A percentile compares a stretch with the other conserved stretches of the same genome.
These are phyloP conservation scores for Boletus pseudopeckii DNA, from an alignment of 768 basidiomycete genomes.

Conservation along the genomic window DNA sequence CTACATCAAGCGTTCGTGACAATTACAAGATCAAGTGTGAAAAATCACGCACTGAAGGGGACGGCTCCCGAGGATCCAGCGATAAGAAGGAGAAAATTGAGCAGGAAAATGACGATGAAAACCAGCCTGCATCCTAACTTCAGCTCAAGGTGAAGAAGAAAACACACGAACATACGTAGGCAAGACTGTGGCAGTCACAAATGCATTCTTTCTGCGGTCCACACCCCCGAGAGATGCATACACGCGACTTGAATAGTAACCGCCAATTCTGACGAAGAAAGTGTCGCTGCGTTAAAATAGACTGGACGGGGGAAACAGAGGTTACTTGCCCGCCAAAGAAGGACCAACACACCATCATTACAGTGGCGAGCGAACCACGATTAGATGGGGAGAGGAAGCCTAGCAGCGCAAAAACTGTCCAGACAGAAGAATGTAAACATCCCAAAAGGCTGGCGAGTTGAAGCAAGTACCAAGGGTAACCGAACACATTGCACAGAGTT, in stretches of 20 bases:
- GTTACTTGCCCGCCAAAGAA: slow-evolving; percentile 74
- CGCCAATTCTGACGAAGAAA: slow-evolving; percentile 58
- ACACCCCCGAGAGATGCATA: slow-evolving; percentile 73
- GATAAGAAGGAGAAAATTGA: slow-evolving; percentile 84
- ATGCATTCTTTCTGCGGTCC: slow-evolving; percentile 76
- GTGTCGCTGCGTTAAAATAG: not conserved
- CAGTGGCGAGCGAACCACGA: slow-evolving; percentile 86
- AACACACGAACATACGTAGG: slow-evolving; percentile 60
- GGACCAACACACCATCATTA: slow-evolving; percentile 72
- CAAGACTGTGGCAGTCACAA: slow-evolving; percentile 83
- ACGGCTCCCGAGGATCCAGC: slow-evolving; percentile 93
- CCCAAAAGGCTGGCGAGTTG: not conserved
- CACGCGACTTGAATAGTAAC: slow-evolving; percentile 82
- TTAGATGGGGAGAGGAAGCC: slow-evolving; percentile 96
- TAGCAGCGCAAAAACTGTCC: slow-evolving; percentile 79
- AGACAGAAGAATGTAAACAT: slow-evolving; percentile 1
- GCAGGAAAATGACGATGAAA: slow-evolving; percentile 82
- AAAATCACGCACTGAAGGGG: slow-evolving; percentile 67
- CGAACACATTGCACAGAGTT: slow-evolving; percentile 71
- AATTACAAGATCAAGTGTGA: not conserved
- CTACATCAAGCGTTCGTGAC: slow-evolving; percentile 33
- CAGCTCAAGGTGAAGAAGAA: slow-evolving; percentile 1
- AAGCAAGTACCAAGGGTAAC: slow-evolving; percentile 71
- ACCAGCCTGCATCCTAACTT: slow-evolving; percentile 51
- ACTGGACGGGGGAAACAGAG: not conserved